Percentiles rank a stretch among this genome's conserved stretches.
Conservation (phyloP, 2,329 filamentous ascomycete genomes). For the Calonectria naviculata region DNA sequence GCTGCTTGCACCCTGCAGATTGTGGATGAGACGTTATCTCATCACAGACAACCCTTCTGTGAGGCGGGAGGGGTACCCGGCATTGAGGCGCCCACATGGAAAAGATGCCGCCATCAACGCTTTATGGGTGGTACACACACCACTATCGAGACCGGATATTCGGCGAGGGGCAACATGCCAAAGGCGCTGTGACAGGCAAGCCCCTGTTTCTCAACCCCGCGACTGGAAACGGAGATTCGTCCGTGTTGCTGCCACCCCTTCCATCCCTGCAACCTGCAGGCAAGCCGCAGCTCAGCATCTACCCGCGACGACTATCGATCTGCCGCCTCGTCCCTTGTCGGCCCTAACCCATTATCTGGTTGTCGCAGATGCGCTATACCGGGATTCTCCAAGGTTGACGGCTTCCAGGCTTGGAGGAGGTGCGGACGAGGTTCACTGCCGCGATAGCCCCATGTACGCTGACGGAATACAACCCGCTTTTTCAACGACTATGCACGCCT, state of each 20-base stretch:
- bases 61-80: background rate
- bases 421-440: conserved; percentile 2
- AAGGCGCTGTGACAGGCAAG: conserved; percentile 3
- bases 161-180: background rate
- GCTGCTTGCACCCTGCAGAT: background rate
- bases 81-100: background rate
- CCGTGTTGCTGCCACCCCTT: conserved; percentile 20
- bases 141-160: background rate
- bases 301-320: conserved; percentile 34
- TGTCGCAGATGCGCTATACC: conserved; percentile 7
- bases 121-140: background rate
- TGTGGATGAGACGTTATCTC: background rate
- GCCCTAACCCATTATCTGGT: conserved; percentile 6
- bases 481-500: background rate
- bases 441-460: conserved; percentile 9
- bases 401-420: conserved; percentile 3
- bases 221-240: conserved; percentile 17
- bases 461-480: background rate
- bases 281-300: conserved; percentile 25
- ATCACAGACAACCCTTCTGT: background rate
- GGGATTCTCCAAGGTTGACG: conserved; percentile 18
- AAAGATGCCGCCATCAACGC: background rate
- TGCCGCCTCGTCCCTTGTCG: conserved; percentile 19
- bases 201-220: conserved; percentile 15
- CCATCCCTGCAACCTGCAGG: conserved; percentile 22